A percentile compares a stretch with the other conserved stretches of the same genome.
phyloP scores from a whole-genome alignment of 257 asterid genomes.

The Fraxinus anomala region DNA sequence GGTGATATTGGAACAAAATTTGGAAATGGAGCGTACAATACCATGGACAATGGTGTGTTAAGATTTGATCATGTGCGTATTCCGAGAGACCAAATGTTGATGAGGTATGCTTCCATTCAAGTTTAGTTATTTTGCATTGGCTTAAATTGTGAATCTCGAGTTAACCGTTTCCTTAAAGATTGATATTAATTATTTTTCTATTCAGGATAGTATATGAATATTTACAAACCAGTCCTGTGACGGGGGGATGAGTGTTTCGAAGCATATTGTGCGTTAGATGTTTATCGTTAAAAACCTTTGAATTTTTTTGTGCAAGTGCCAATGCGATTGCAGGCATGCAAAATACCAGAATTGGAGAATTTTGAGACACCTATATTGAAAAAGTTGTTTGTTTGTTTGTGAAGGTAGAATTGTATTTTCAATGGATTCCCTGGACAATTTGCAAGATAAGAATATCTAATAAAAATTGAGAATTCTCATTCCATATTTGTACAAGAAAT shows the following conservation, averaged over 20 bases:
- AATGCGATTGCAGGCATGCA: background rate
- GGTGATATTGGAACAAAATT: constrained; percentile 98
- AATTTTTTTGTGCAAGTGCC: background rate
- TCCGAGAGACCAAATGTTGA: constrained; percentile 95
- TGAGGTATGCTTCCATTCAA: constrained; percentile 58
- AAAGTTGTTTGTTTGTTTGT: background rate
- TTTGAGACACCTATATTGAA: background rate
- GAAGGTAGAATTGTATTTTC: background rate
- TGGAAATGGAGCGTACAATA: constrained; percentile 96
- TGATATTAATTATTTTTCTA: background rate
- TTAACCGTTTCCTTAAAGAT: background rate
- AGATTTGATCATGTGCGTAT: constrained; percentile 88
- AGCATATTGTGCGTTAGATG: background rate
- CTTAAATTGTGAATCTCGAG: constrained; percentile 7
- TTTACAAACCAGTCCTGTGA: background rate
- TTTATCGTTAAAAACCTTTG: background rate
- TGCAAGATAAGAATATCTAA: background rate
- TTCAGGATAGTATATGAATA: background rate
- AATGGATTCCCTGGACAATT: background rate
- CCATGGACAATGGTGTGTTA: constrained; percentile 95
- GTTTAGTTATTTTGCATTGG: constrained; percentile 6
- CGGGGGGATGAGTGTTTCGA: background rate
- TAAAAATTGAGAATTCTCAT: background rate
- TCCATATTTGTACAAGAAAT: background rate
- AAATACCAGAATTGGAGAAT: background rate